Evolutionary conservation across 306 rosid species (phyloP), one percentile per base, ranked within the genome.

Genomic region (Prunus mongolica): DNA sequence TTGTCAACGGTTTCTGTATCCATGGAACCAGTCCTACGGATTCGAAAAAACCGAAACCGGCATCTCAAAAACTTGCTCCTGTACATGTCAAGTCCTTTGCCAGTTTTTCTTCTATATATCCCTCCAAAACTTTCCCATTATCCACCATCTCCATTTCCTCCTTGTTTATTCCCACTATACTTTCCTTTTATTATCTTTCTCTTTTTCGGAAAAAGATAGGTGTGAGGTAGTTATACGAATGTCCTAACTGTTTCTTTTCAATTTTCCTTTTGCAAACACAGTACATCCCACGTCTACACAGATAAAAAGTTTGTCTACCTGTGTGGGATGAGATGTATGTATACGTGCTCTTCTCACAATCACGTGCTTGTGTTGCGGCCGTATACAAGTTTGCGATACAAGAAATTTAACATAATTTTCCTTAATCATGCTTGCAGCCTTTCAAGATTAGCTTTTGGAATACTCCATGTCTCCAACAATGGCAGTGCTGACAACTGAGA

Each of bases 381-480:
- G 9, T 38, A 1, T 38, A 6, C 18, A 60, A 6, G 25, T 27
- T 25, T 5, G 10, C 2, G 2, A 15, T 14, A 61, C n/a, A 24
- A 5, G 30, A 8, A 8, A 1, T 61, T 61, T 27, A 24, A 27
- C 66, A 1, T 27, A 4, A 61, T 27, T 61, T 51, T 70, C 47
- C 46, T 45, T 45, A 69, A 12, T 56, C 6, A 22, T 61, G 8
- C 30, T 52, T 71, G 64, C 28, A 52, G 61, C 19, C 5, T 25
- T 24, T 58, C 18, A 11, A 9, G 27, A 5, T 57, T 22, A 28
- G 10, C 18, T 22, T 44, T 27, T 70, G 18, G 10, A 8, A 50
- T 30, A 50, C 18, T 24, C 71, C 10, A 89, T 86, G 91, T 82
- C 92, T 75, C 91, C 91, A 9, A 83, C 89, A 78, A 86, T 89